phyloP scores from a whole-genome alignment of 1,284 basidiomycete species.

The Xanthoconium separans region DNA sequence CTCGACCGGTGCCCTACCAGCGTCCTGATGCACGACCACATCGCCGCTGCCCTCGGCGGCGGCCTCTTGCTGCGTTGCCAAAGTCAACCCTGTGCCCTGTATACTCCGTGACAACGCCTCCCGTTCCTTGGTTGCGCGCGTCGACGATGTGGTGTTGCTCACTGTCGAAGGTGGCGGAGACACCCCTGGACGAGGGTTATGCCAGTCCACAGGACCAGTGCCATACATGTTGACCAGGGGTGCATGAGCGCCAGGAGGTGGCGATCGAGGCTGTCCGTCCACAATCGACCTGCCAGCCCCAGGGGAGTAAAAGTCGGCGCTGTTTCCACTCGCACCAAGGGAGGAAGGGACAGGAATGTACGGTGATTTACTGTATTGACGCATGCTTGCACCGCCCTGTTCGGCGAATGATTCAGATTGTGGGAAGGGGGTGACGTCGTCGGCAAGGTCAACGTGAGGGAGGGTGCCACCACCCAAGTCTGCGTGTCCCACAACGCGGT shows the following conservation, averaged over 20 bases:
- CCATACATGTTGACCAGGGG: constrained; percentile 14
- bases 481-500: constrained; percentile 34
- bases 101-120: constrained; percentile 18
- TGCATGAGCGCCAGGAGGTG: constrained; percentile 6
- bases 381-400: constrained; percentile 24
- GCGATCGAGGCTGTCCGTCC: constrained; percentile 2
- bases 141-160: constrained; percentile 12
- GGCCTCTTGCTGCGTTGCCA: constrained; percentile 27
- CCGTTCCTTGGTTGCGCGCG: constrained; percentile 16
- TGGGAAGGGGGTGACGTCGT: constrained; percentile 37
- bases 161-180: constrained; percentile 25
- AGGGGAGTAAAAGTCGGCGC: constrained; percentile 9
- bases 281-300: not conserved
- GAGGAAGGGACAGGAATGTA: constrained; percentile 10
- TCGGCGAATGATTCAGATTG: constrained; percentile 12
- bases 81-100: constrained; percentile 13
- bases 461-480: constrained; percentile 30
- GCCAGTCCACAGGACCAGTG: constrained; percentile 21
- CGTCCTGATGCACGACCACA: constrained; percentile 33
- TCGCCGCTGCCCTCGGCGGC: constrained; percentile 23
- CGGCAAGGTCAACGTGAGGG: constrained; percentile 39
- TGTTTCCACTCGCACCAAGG: not conserved
- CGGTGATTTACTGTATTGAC: constrained; percentile 17
- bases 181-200: constrained; percentile 6
- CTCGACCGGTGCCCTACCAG: constrained; percentile 23